Conservation (phyloP, 1,139 yeast species). For the Komagataea norvegica region DNA sequence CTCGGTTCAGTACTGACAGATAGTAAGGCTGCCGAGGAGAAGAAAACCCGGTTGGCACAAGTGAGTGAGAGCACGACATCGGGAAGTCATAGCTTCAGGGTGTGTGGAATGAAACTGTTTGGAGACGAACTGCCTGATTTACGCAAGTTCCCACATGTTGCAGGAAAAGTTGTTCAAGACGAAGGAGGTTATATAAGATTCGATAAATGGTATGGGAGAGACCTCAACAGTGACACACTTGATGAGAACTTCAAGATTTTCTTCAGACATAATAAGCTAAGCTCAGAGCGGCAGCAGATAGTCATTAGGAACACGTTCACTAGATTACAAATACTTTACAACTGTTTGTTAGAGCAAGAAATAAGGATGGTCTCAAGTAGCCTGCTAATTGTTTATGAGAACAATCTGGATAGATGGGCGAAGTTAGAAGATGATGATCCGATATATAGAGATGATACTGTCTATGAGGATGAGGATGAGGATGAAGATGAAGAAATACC, state of each 20-base stretch:
- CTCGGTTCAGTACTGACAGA: slow-evolving; percentile 73
- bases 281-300: slow-evolving; percentile 29
- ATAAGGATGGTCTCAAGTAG: slow-evolving; percentile 72
- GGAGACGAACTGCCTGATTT: slow-evolving; percentile 22
- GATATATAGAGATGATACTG: slow-evolving; percentile 35
- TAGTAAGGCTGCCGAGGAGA: slow-evolving; percentile 50
- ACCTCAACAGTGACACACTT: slow-evolving; percentile 42
- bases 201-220: slow-evolving; percentile 70
- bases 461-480: slow-evolving; percentile 28
- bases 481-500: slow-evolving; percentile 31
- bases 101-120: slow-evolving; percentile 82
- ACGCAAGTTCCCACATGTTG: slow-evolving; percentile 5
- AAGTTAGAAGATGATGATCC: slow-evolving; percentile 36
- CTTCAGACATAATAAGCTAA: slow-evolving; percentile 38
- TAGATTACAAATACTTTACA: slow-evolving; percentile 60
- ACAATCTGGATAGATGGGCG: slow-evolving; percentile 50
- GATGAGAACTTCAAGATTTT: slow-evolving; percentile 47
- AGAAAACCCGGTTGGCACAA: slow-evolving; percentile 50
- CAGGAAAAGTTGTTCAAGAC: slow-evolving; percentile 27
- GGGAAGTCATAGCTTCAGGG: slow-evolving; percentile 66
- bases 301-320: slow-evolving; percentile 43
- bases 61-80: slow-evolving; percentile 76
- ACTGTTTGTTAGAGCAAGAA: slow-evolving; percentile 57
- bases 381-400: slow-evolving; percentile 69
- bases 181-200: slow-evolving; percentile 42